Base-by-base conservation (phyloP, 805 yeast species). In the Kodamaea hsintzibuensis region DNA sequence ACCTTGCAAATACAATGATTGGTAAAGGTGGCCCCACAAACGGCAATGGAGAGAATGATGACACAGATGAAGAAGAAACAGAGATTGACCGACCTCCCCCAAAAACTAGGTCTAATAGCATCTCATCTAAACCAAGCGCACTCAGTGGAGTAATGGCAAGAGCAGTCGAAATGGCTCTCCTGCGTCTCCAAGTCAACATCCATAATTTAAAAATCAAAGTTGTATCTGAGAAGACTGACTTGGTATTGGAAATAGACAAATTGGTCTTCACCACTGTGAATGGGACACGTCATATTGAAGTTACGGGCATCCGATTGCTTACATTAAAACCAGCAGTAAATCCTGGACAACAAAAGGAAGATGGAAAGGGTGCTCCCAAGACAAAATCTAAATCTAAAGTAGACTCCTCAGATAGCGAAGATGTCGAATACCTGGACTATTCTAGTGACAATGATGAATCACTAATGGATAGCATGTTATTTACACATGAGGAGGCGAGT, bases 151-250 rank as follows among this genome's bases (percentile, higher is more conserved):
- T 85, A 66, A 82, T 83, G 82, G 74, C 82, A 12, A 80, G 74
- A 57, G 90, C 90, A 0, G 82, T 85, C 0, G 91, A 86, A 54
- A 75, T 85, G 55, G 89, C 91, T 0, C 66, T 88, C 16, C 80
- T 88, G 58, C 80, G 84, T 57, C 67, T 88, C 3, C 82, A 76
- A 47, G 74, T 87, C 3, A 74, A 67, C n/a, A 60, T 88, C 5
- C 64, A 68, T 9, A 70, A 83, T 57, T 61, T 84, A 7, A 73
- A 69, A 3, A 62, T 87, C 35, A 78, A 79, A 45, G 57, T 87
- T 2, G 68, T 84, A 0, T 70, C 83, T 37, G 86, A 83, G 40
- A 55, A 68, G 54, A 59, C 71, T 61, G 61, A 78, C 68, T 2
- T 66, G 66, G 43, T 76, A 62, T 53, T 66, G 64, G 52, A 66